These are phyloP conservation scores for Curvularia eragrostidis DNA, from an alignment of 2,329 filamentous ascomycete species.

Conservation along the genomic window DNA sequence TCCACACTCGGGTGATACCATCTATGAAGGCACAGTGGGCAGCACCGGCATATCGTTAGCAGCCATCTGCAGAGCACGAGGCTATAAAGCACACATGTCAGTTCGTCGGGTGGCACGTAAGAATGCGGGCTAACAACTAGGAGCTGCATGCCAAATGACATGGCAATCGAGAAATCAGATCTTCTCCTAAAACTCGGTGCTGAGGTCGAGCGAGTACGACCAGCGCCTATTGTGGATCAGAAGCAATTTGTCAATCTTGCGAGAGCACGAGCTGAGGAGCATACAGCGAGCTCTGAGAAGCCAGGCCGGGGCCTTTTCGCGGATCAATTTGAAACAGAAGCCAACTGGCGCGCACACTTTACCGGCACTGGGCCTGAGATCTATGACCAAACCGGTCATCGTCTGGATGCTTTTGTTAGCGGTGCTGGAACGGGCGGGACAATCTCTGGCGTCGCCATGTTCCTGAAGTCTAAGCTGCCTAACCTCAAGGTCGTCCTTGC, in stretches of 20 bases:
- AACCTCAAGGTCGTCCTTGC: slow-evolving; percentile 78
- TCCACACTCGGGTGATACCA: slow-evolving; percentile 85
- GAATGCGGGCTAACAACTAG: slow-evolving; percentile 16
- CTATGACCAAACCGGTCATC: slow-evolving; percentile 74
- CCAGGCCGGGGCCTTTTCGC: slow-evolving; percentile 87
- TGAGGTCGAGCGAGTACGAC: slow-evolving; percentile 86
- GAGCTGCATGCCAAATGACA: slow-evolving; percentile 92
- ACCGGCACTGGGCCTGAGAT: slow-evolving; percentile 89
- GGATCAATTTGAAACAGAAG: slow-evolving; percentile 91
- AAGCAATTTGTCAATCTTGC: slow-evolving; percentile 95
- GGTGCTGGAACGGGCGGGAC: slow-evolving; percentile 96
- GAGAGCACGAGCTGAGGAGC: slow-evolving; percentile 74
- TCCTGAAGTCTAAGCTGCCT: slow-evolving; percentile 75
- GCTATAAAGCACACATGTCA: slow-evolving; percentile 89
- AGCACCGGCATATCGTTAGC: slow-evolving; percentile 96
- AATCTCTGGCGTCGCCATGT: slow-evolving; percentile 83
- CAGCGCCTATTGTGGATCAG: slow-evolving; percentile 91
- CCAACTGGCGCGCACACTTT: slow-evolving; percentile 88
- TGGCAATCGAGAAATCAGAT: slow-evolving; percentile 85
- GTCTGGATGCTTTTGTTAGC: slow-evolving; percentile 85
- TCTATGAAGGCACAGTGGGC: slow-evolving; percentile 97
- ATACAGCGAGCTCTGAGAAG: slow-evolving; percentile 65
- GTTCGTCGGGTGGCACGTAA: slow-evolving; percentile 25
- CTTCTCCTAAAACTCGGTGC: slow-evolving; percentile 89
- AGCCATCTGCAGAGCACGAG: slow-evolving; percentile 82